Conservation (phyloP, 192 early-diverging fungal genomes). For the Rhizophagus sp. region DNA sequence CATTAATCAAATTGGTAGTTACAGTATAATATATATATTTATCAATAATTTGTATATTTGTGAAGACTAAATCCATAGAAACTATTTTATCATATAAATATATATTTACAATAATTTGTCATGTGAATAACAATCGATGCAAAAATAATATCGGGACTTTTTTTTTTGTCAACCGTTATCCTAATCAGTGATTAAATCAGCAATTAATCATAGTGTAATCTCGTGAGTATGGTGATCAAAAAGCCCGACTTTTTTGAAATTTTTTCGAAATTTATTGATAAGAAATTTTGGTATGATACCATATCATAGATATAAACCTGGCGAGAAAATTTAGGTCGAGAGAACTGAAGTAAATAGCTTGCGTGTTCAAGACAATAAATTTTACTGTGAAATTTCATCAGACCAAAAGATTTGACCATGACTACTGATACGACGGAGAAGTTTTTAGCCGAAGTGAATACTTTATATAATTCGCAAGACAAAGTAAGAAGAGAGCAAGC, state of each 20-base stretch:
- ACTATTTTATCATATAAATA: too few species aligned
- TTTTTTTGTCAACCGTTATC: too few species aligned
- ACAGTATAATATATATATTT: background rate
- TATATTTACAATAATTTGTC: too few species aligned
- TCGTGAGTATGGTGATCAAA: too few species aligned
- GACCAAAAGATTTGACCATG: background rate
- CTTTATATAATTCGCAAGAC: constrained; percentile 45
- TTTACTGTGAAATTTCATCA: background rate
- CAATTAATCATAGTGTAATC: too few species aligned
- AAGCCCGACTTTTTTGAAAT: background rate
- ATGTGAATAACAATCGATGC: too few species aligned
- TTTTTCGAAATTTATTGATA: background rate
- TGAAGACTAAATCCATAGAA: too few species aligned
- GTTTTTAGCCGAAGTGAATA: constrained; percentile 33
- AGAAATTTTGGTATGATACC: background rate
- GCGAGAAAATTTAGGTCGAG: background rate
- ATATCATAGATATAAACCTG: constrained; percentile 1
- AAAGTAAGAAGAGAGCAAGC: constrained; percentile 53
- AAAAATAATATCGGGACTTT: too few species aligned
- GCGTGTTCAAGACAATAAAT: background rate
- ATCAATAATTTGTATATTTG: too few species aligned
- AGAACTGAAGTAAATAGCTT: background rate
- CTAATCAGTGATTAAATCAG: too few species aligned
- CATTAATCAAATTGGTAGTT: background rate
- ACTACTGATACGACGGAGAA: constrained; percentile 8